phyloP scores from a whole-genome alignment of 129 eudicot genomes.

The Silybum marianum region DNA sequence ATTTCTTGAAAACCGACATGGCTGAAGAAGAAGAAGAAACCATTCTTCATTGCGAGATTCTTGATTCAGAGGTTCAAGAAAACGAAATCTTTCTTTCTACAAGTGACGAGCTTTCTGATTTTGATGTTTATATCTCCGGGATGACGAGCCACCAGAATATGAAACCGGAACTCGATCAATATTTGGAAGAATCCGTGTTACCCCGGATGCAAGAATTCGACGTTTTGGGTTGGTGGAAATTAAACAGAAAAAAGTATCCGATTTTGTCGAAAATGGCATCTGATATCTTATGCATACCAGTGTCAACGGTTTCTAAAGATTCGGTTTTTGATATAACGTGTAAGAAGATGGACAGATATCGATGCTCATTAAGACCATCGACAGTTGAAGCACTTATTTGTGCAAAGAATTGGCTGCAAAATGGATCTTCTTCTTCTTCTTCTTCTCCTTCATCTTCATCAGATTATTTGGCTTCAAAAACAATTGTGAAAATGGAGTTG shows the following conservation, averaged over 20 bases:
- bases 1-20: constrained; percentile 22
- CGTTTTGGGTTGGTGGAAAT: constrained; percentile 90
- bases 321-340: constrained; percentile 57
- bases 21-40: constrained; percentile 50
- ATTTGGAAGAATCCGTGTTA: constrained; percentile 65
- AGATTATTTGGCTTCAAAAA: constrained; percentile 19
- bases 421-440: constrained; percentile 40
- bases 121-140: constrained; percentile 61
- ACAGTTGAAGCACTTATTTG: constrained; percentile 73
- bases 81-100: constrained; percentile 38
- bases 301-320: constrained; percentile 56
- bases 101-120: constrained; percentile 45
- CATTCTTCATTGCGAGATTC: constrained; percentile 28
- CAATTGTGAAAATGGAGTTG: constrained; percentile 39
- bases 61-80: constrained; percentile 33
- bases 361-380: constrained; percentile 50
- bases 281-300: constrained; percentile 71
- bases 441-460: constrained; percentile 29
- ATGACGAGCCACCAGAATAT: constrained; percentile 36
- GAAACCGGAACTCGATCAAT: constrained; percentile 72
- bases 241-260: constrained; percentile 57
- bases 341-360: constrained; percentile 63
- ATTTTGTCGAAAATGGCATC: constrained; percentile 77
- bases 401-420: constrained; percentile 85
- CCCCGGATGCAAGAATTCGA: constrained; percentile 68